Percentiles rank a stretch among this genome's conserved stretches.
phyloP scores from a whole-genome alignment of 2,329 filamentous ascomycete species.

The Xylaria sp. region DNA sequence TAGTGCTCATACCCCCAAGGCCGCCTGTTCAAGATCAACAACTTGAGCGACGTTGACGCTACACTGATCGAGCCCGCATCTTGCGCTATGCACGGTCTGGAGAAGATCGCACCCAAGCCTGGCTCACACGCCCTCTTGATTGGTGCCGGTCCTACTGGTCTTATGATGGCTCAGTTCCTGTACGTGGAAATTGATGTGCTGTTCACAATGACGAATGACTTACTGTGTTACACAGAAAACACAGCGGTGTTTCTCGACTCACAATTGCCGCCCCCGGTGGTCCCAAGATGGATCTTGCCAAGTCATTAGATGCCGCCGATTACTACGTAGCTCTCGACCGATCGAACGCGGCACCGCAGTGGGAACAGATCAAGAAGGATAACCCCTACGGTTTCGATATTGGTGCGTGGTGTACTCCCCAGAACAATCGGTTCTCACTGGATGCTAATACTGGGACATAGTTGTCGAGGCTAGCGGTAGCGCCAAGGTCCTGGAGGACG shows the following conservation, averaged over 20 bases:
- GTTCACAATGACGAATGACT: constrained; percentile 1
- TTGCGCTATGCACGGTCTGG: constrained; percentile 76
- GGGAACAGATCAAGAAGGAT: constrained; percentile 69
- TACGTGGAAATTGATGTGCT: constrained; percentile 22
- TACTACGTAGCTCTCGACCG: constrained; percentile 65
- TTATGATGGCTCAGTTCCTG: constrained; percentile 57
- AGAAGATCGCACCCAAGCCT: constrained; percentile 74
- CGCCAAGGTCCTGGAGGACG: constrained; percentile 74
- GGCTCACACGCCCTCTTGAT: constrained; percentile 74
- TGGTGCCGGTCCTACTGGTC: constrained; percentile 73
- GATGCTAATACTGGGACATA: constrained; percentile 42
- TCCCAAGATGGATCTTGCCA: constrained; percentile 76
- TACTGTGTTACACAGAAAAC: constrained; percentile 43
- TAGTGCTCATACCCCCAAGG: constrained; percentile 61
- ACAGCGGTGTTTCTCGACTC: constrained; percentile 75
- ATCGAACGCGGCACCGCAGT: constrained; percentile 67
- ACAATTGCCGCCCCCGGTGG: constrained; percentile 76
- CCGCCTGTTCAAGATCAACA: constrained; percentile 72
- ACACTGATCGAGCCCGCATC: constrained; percentile 77
- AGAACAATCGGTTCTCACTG: neutral
- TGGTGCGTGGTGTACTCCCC: constrained; percentile 50
- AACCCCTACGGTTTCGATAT: constrained; percentile 81
- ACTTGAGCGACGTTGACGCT: constrained; percentile 74
- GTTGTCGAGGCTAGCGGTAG: constrained; percentile 77
- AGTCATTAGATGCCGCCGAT: constrained; percentile 65